These are phyloP conservation scores for Phanerodontia chrysosporium DNA, from an alignment of 768 basidiomycete species.

Conservation along the genomic window DNA sequence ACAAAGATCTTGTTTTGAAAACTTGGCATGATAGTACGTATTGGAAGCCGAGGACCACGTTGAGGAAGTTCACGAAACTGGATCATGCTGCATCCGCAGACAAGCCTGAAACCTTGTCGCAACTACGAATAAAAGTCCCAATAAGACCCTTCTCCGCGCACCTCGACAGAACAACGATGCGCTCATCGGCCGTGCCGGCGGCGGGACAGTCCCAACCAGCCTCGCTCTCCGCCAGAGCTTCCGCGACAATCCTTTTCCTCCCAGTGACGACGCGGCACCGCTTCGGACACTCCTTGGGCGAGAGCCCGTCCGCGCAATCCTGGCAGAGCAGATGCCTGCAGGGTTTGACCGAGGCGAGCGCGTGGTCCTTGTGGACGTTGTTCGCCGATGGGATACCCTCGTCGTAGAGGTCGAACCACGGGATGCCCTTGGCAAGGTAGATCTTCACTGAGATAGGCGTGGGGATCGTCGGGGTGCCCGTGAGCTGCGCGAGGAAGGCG, in stretches of 20 bases:
- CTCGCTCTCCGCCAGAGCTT: neutral
- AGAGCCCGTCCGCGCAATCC: neutral
- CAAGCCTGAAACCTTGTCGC: neutral
- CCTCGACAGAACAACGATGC: neutral
- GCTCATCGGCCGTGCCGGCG: neutral
- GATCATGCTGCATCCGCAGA: neutral
- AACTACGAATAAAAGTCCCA: neutral
- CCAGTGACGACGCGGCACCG: neutral
- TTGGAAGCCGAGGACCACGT: no score
- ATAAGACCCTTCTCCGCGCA: neutral
- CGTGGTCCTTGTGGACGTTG: neutral
- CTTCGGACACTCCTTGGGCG: neutral
- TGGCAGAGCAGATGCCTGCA: neutral
- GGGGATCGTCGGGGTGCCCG: neutral
- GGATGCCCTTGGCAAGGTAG: neutral
- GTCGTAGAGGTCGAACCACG: constrained; percentile 3
- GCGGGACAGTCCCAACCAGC: neutral
- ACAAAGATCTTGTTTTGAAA: no score
- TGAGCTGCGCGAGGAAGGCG: neutral
- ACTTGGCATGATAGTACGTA: no score
- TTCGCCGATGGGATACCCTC: neutral
- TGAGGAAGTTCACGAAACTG: no score
- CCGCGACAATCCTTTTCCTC: neutral
- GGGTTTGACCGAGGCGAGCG: neutral
- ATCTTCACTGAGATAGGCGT: neutral